Conservation (phyloP, 768 basidiomycete species). For the Suillus ampliporus region DNA sequence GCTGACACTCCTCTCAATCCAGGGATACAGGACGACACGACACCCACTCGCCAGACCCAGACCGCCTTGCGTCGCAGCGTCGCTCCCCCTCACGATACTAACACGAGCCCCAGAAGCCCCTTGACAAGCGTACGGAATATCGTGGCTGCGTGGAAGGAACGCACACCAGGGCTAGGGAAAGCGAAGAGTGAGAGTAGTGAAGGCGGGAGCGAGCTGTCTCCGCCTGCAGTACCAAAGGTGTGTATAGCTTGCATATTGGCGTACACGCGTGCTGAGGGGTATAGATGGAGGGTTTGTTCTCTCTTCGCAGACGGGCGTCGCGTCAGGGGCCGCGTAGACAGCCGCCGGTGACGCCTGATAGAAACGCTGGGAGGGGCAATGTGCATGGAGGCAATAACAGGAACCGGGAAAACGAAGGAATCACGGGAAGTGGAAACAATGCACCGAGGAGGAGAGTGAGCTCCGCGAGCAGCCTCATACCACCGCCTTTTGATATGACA, state of each 20-base stretch:
- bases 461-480: conserved; percentile 39
- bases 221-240: conserved; percentile 10
- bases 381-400: conserved; percentile 13
- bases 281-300: conserved; percentile 35
- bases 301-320: conserved; percentile 39
- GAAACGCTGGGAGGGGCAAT: conserved; percentile 21
- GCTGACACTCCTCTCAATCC: conserved; percentile 44
- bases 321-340: conserved; percentile 24
- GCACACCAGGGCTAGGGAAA: conserved; percentile 54
- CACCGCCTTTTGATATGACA: conserved; percentile 52
- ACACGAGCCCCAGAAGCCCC: conserved; percentile 69
- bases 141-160: conserved; percentile 81
- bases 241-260: background rate
- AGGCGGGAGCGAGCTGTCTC: conserved; percentile 22
- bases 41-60: conserved; percentile 5
- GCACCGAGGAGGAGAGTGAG: conserved; percentile 18
- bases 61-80: conserved; percentile 2
- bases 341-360: conserved; percentile 11
- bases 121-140: conserved; percentile 78
- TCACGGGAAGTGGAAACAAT: background rate
- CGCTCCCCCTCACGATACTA: background rate
- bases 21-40: conserved; percentile 5
- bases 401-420: conserved; percentile 5
- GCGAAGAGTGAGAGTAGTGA: conserved; percentile 22
- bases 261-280: background rate